Conservation (phyloP, 805 yeast species). For the Komagataella pastoris region DNA sequence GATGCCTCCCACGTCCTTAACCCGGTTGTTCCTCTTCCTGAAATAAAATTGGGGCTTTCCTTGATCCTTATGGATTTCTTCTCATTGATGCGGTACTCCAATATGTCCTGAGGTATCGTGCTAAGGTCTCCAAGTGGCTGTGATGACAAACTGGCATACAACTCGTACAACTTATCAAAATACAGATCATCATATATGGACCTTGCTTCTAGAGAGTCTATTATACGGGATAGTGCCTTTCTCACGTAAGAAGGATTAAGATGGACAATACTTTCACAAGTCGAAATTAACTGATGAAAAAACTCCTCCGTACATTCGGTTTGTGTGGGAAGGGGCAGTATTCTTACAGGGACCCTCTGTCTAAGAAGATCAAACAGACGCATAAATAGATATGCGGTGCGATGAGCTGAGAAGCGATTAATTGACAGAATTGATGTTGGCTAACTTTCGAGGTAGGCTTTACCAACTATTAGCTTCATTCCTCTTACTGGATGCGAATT, state of each 20-base stretch:
- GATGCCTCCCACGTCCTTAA: conserved; percentile 93
- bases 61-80: conserved; percentile 19
- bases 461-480: no score
- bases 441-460: not conserved
- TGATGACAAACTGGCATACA: not conserved
- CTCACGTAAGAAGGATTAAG: not conserved
- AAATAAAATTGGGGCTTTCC: conserved; percentile 52
- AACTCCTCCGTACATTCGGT: not conserved
- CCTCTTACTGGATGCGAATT: no score
- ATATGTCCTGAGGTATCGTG: conserved; percentile 1
- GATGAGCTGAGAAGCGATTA: not conserved
- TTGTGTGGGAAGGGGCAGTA: not conserved
- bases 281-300: not conserved
- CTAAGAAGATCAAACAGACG: not conserved
- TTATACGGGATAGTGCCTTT: not conserved
- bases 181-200: not conserved
- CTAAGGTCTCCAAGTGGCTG: not conserved
- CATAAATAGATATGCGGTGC: not conserved
- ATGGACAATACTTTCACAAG: not conserved
- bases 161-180: conserved; percentile 1
- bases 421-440: not conserved
- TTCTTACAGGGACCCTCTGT: not conserved
- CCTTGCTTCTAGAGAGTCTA: not conserved
- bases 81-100: not conserved
- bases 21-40: conserved; percentile 81